These are phyloP conservation scores for Guillardia theta DNA, from an alignment of 78 protist species.

Conservation along the genomic window DNA sequence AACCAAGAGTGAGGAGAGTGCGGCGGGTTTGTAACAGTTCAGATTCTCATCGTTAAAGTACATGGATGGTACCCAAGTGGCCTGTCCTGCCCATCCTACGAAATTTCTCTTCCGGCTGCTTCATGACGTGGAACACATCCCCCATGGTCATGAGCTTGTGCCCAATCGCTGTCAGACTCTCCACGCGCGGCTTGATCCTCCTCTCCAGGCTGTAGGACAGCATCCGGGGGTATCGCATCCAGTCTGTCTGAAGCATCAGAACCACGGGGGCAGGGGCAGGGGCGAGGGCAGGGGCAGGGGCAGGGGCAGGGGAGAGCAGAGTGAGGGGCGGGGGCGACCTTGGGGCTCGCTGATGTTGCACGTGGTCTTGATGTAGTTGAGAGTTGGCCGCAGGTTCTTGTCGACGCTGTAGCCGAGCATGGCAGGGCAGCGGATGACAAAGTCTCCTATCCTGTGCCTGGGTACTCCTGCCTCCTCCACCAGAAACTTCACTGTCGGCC, in stretches of 20 bases:
- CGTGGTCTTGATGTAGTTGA: not conserved
- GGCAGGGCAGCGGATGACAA: not conserved
- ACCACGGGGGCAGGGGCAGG: not conserved
- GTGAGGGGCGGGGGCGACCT: too few species aligned
- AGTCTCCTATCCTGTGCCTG: not conserved
- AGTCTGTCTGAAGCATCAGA: not conserved
- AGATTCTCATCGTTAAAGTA: too few species aligned
- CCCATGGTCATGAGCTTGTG: not conserved
- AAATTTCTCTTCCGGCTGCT: not conserved
- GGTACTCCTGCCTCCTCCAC: not conserved
- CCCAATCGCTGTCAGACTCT: not conserved
- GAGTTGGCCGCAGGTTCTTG: slow-evolving; percentile 7
- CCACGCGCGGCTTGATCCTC: not conserved
- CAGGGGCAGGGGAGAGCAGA: too few species aligned
- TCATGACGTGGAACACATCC: not conserved
- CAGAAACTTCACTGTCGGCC: not conserved
- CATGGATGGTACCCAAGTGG: too few species aligned
- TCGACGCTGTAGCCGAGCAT: slow-evolving; percentile 16
- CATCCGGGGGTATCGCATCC: not conserved
- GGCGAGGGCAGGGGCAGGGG: not conserved
- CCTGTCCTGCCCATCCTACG: too few species aligned
- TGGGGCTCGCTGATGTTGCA: too few species aligned
- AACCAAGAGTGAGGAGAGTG: too few species aligned
- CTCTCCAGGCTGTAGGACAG: not conserved
- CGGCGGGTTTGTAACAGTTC: too few species aligned